A percentile compares a stretch with the other conserved stretches of the same genome.
phyloP scores from a whole-genome alignment of 2,329 filamentous ascomycete species.

The Aspergillus sp. region DNA sequence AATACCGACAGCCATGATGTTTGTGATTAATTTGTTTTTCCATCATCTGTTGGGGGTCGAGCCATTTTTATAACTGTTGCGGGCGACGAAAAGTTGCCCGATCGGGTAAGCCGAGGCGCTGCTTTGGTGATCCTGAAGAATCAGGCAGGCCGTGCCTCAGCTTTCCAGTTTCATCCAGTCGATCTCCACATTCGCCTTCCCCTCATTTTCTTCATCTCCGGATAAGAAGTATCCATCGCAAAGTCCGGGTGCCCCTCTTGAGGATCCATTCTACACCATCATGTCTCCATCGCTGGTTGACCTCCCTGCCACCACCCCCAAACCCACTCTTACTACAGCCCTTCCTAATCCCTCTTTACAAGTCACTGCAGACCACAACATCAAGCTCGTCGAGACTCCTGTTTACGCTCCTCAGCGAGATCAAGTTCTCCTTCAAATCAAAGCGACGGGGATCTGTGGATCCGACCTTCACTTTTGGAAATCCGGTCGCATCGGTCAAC shows the following conservation, averaged over 20 bases:
- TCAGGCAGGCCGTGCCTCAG: not conserved
- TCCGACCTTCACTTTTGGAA: conserved; percentile 72
- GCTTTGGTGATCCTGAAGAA: not conserved
- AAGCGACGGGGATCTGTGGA: conserved; percentile 65
- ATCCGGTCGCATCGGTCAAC: conserved; percentile 60
- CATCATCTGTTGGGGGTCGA: not conserved
- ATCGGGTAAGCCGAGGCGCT: conserved; percentile 18
- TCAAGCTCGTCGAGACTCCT: conserved; percentile 59
- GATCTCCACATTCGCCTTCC: not conserved
- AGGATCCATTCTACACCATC: too few relatives aligned
- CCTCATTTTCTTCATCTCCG: too few relatives aligned
- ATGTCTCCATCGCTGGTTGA: too few relatives aligned
- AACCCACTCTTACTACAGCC: too few relatives aligned
- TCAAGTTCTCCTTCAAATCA: conserved; percentile 62
- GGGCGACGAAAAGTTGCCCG: conserved; percentile 8
- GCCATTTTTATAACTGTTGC: not conserved
- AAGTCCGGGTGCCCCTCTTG: too few relatives aligned
- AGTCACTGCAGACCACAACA: conserved; percentile 60
- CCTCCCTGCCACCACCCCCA: too few relatives aligned
- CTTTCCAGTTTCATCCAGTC: not conserved
- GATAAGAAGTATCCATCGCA: too few relatives aligned
- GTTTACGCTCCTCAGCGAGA: conserved; percentile 54
- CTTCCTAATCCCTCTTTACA: conserved; percentile 57
- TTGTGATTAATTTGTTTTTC: not conserved
- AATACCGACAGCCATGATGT: conserved; percentile 21